phyloP scores from a whole-genome alignment of 1,139 yeast species.

The Suhomyces bolitotheri region DNA sequence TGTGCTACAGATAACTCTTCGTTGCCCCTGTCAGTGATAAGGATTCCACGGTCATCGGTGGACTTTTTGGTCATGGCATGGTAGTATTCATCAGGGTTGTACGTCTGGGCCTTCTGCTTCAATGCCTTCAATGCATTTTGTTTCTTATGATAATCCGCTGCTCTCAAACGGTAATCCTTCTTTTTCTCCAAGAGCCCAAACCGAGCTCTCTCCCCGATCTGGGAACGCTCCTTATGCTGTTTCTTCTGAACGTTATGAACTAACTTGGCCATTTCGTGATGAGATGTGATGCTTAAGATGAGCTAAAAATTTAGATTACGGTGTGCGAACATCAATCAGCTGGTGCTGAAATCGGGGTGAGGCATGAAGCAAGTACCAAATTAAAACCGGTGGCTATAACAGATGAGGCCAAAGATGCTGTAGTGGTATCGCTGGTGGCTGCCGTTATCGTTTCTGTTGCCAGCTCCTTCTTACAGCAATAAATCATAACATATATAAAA shows the following conservation, averaged over 20 bases:
- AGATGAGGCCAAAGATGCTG: too few species aligned
- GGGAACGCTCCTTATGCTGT: slow-evolving; percentile 93
- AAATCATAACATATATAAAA: too few species aligned
- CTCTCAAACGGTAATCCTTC: slow-evolving; percentile 88
- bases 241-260: slow-evolving; percentile 92
- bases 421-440: too few species aligned
- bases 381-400: too few species aligned
- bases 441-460: too few species aligned
- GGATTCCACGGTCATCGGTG: slow-evolving; percentile 68
- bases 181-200: slow-evolving; percentile 91
- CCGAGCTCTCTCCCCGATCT: slow-evolving; percentile 68
- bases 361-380: not conserved
- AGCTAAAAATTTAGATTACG: slow-evolving; percentile 2
- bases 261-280: slow-evolving; percentile 61
- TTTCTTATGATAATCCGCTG: slow-evolving; percentile 84
- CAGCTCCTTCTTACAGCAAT: too few species aligned
- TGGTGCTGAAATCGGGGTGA: slow-evolving; percentile 3
- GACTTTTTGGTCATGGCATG: slow-evolving; percentile 80
- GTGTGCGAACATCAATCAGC: slow-evolving; percentile 2
- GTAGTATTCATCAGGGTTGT: slow-evolving; percentile 96
- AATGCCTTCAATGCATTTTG: slow-evolving; percentile 80
- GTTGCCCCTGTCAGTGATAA: slow-evolving; percentile 65
- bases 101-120: slow-evolving; percentile 65
- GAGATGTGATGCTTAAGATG: slow-evolving; percentile 12
- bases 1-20: slow-evolving; percentile 70